Evolutionary conservation across 2,329 filamentous ascomycete genomes (phyloP).

Genomic region (Colletotrichum tamarilloi): DNA sequence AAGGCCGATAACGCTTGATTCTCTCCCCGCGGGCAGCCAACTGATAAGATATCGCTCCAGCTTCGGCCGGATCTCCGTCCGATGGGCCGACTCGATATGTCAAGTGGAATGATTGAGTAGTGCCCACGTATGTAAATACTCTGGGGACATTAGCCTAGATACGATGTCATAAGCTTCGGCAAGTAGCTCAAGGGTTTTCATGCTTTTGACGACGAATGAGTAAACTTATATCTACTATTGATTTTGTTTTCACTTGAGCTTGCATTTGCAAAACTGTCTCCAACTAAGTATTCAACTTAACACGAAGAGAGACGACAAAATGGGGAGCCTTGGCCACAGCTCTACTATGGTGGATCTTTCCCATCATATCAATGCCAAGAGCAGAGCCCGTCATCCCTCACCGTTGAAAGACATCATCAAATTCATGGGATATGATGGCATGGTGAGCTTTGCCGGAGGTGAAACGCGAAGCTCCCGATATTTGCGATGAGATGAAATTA

Average conservation of each 20-base stretch:
- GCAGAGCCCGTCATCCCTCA: constrained; percentile 43
- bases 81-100: neutral
- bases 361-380: constrained; percentile 45
- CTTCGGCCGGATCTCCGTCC: neutral
- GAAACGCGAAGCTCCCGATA: neutral
- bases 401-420: constrained; percentile 48
- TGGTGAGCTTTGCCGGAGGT: constrained; percentile 47
- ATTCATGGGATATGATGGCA: constrained; percentile 47
- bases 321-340: neutral
- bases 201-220: neutral
- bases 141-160: neutral
- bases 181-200: neutral
- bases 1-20: constrained; percentile 11
- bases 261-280: neutral
- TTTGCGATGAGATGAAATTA: neutral
- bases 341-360: constrained; percentile 39
- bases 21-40: neutral
- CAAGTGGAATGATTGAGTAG: too few species aligned
- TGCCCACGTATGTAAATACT: neutral
- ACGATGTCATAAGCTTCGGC: neutral
- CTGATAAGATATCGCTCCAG: neutral
- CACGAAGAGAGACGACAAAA: neutral
- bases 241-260: too few species aligned
- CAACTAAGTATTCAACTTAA: too few species aligned
- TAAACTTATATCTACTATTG: neutral